Conservation (phyloP, 75 land plant genomes). For the Ceratopteris richardii region DNA sequence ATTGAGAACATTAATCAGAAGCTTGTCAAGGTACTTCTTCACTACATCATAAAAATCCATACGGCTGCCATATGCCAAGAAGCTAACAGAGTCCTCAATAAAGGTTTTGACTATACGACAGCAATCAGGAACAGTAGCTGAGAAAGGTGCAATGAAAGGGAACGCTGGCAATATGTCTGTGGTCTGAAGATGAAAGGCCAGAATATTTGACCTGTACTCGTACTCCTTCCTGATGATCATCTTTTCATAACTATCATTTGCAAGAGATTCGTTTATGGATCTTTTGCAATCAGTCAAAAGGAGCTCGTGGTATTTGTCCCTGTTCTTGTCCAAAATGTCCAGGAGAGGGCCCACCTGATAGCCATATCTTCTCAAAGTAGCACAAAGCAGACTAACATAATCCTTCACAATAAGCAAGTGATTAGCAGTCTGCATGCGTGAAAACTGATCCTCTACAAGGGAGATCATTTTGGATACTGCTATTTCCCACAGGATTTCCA, state of each 20-base stretch:
- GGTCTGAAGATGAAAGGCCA: slow-evolving; percentile 64
- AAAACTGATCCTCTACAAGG: slow-evolving; percentile 71
- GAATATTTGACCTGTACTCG: slow-evolving; percentile 68
- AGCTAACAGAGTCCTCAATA: slow-evolving; percentile 79
- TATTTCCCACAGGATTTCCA: slow-evolving; percentile 81
- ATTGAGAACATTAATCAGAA: slow-evolving; percentile 68
- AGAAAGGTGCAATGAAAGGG: slow-evolving; percentile 92
- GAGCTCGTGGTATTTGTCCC: slow-evolving; percentile 91
- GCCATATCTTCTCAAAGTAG: slow-evolving; percentile 72
- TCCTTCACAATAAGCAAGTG: slow-evolving; percentile 87
- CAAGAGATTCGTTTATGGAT: slow-evolving; percentile 51
- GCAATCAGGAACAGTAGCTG: slow-evolving; percentile 79
- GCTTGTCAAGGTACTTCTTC: slow-evolving; percentile 75
- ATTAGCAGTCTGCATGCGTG: slow-evolving; percentile 73
- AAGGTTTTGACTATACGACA: slow-evolving; percentile 80
- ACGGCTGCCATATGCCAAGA: slow-evolving; percentile 68
- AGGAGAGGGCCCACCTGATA: slow-evolving; percentile 64
- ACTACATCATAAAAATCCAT: slow-evolving; percentile 66
- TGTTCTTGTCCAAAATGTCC: slow-evolving; percentile 61
- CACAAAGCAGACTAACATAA: slow-evolving; percentile 77
- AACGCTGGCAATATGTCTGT: slow-evolving; percentile 87
- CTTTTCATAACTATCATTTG: slow-evolving; percentile 79
- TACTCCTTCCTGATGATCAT: slow-evolving; percentile 86
- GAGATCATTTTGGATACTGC: slow-evolving; percentile 73
- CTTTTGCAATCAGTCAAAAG: slow-evolving; percentile 67